phyloP scores from a whole-genome alignment of 495 filamentous ascomycete genomes.

The Hyaloscypha bicolor region DNA sequence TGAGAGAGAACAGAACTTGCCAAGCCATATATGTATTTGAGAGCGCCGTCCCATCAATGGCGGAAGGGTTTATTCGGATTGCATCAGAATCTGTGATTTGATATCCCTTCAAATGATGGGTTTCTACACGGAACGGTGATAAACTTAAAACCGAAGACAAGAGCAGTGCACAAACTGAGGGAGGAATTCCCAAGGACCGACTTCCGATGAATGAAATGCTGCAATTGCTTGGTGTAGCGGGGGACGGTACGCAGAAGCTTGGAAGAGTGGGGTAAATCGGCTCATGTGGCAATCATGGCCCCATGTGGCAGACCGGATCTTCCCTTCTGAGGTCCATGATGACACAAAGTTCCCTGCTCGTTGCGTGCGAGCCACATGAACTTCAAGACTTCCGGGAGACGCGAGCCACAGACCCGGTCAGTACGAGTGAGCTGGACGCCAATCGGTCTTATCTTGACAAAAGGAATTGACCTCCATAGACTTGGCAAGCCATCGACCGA shows the following conservation, averaged over 20 bases:
- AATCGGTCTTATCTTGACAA: neutral
- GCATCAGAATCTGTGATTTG: neutral
- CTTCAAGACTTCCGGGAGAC: neutral
- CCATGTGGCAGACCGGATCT: neutral
- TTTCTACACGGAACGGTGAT: neutral
- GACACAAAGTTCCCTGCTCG: conserved; percentile 9
- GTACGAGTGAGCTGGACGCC: neutral
- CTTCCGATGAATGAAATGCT: neutral
- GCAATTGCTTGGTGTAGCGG: neutral
- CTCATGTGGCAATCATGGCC: neutral
- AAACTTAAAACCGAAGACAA: neutral
- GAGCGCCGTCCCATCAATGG: neutral
- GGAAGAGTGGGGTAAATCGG: neutral
- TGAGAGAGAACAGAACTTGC: neutral
- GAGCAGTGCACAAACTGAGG: neutral
- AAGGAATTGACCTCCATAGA: neutral
- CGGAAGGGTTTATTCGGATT: neutral
- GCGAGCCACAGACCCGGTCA: neutral
- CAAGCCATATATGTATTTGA: neutral
- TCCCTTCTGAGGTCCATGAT: neutral
- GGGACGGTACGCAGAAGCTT: neutral
- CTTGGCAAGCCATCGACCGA: neutral
- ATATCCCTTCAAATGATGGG: neutral
- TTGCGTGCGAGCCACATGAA: conserved; percentile 10
- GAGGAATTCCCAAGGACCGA: neutral